Conservation (phyloP, 139 green algal genomes). For the Klebsormidium nitens region DNA sequence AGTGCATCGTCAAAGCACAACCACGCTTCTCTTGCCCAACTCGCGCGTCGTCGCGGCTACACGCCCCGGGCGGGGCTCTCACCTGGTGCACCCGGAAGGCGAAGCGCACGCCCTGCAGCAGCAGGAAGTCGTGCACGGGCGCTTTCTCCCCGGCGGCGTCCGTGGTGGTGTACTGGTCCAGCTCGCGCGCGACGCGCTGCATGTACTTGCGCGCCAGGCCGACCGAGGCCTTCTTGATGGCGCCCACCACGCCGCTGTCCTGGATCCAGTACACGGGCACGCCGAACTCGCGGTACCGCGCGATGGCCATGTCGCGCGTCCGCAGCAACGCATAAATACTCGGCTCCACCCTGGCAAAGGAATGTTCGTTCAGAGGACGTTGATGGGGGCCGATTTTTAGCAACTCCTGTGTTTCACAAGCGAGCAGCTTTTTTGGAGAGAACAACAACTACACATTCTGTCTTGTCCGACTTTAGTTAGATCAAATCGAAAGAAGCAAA, state of each 20-base stretch:
- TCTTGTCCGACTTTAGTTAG: no score
- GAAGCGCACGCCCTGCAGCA: constrained; percentile 40
- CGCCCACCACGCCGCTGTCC: constrained; percentile 9
- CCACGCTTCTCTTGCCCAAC: background rate
- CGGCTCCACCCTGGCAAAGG: constrained; percentile 11
- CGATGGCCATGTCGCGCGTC: background rate
- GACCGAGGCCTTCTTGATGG: constrained; percentile 6
- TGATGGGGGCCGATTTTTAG: no score
- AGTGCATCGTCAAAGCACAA: no score
- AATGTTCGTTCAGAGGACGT: no score
- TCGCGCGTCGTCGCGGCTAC: no score
- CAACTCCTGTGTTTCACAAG: no score
- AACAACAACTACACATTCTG: no score
- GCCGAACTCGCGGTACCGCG: background rate
- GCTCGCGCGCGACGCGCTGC: background rate
- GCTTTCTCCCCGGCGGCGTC: constrained; percentile 14
- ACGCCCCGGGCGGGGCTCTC: no score
- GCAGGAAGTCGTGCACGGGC: constrained; percentile 32
- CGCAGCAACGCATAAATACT: constrained; percentile 13
- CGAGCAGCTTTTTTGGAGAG: no score
- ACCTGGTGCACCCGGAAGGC: constrained; percentile 29
- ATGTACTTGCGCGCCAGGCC: constrained; percentile 1
- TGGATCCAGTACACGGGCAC: constrained; percentile 8
- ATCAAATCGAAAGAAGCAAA: no score
- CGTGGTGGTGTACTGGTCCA: background rate